Evolutionary conservation across 306 rosid species (phyloP), one percentile per base, ranked within the genome.

Genomic region (Sophora flavescens): DNA sequence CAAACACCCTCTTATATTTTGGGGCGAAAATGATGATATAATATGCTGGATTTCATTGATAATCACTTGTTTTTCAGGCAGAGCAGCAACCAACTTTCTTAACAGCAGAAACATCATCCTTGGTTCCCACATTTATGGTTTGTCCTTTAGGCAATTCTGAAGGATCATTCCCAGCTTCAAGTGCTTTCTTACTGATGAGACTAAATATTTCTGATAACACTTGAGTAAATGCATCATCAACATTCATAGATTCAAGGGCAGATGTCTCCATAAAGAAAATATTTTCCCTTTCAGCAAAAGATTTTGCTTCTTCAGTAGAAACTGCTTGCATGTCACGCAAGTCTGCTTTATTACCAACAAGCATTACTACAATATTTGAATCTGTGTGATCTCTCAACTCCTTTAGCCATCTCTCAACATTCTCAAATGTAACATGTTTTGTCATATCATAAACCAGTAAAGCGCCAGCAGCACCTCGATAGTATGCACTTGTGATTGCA

Each of bases 301-400:
- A 74, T 71, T 69, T 76, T 6, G 86, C 88, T 81, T 85, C 91
- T 68, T 88, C 89, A 11, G 83, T 70, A 17, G 89, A 69, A 18
- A 85, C 89, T n/a, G 89, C 87, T 69, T 87, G 84, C 50, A 87
- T 47, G 62, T 88, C 87, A 2, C 84, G 86, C 60, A 85, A 78
- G 17, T 88, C 91, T 17, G 87, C 87, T 74, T 88, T 88, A 78
- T 85, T 88, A 52, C 89, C 89, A 14, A 88, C 87, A 6, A 88
- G 81, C 89, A 88, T 88, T 72, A 88, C 83, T 67, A 78, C 83
- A 13, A 83, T 83, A 68, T 88, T 85, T 84, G 91, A 56, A 53
- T 88, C 89, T n/a, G 91, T 88, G 50, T 88, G 91, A 76, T 79
- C 87, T 52, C 89, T 82, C 33, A 88, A 77, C 87, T 88, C 91